Conservation (phyloP, 352 stramenopile species). For the Phytophthora ohioensis region DNA sequence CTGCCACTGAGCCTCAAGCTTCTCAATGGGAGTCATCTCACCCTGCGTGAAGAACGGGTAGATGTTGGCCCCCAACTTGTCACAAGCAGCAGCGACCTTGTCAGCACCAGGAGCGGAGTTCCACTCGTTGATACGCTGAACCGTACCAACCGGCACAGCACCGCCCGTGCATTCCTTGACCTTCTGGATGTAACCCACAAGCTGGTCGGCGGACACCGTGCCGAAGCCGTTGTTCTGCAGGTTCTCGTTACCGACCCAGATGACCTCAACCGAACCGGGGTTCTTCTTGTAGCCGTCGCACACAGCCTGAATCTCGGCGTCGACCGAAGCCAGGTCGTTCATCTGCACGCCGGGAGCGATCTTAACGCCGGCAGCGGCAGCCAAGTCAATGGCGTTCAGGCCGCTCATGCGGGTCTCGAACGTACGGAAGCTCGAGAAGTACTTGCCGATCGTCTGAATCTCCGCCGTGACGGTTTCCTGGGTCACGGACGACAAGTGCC, state of each 20-base stretch:
- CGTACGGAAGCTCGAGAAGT: conserved; percentile 74
- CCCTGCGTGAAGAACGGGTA: conserved; percentile 60
- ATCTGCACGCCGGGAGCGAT: conserved; percentile 74
- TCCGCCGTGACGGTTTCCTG: conserved; percentile 43
- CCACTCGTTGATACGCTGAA: conserved; percentile 82
- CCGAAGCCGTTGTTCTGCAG: conserved; percentile 63
- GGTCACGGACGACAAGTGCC: conserved; percentile 54
- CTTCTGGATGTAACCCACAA: conserved; percentile 61
- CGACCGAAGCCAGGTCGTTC: conserved; percentile 45
- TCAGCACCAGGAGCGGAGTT: conserved; percentile 32
- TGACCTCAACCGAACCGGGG: conserved; percentile 48
- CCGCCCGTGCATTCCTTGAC: conserved; percentile 60
- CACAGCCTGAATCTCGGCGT: conserved; percentile 67
- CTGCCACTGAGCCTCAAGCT: conserved; percentile 61
- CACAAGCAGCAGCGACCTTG: conserved; percentile 30
- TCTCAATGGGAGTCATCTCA: conserved; percentile 42
- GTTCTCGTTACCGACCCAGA: conserved; percentile 85
- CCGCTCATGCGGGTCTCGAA: conserved; percentile 69
- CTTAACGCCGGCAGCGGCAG: conserved; percentile 52
- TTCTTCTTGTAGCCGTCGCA: conserved; percentile 55
- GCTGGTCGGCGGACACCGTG: conserved; percentile 42
- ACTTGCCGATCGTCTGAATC: conserved; percentile 44
- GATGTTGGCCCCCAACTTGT: conserved; percentile 46
- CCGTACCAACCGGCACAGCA: conserved; percentile 61
- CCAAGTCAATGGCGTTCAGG: conserved; percentile 60